Evolutionary conservation across 2,329 filamentous ascomycete species (phyloP).

Genomic region (Aspergillus terreus): DNA sequence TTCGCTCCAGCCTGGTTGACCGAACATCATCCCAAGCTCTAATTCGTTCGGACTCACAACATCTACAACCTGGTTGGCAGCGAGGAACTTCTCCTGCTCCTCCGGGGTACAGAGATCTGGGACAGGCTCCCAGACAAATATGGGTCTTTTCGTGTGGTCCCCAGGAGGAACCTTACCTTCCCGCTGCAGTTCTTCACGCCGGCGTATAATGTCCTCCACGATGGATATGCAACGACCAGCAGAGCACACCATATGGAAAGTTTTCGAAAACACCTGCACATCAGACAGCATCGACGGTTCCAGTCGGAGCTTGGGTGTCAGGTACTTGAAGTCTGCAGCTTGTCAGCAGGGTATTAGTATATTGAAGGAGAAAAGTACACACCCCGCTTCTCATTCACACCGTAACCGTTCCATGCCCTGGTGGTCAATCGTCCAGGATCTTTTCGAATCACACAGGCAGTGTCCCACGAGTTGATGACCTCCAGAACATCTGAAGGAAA

Average conservation of each 20-base stretch:
- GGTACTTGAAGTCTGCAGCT: conserved; percentile 72
- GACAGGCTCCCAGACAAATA: conserved; percentile 94
- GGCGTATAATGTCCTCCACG: conserved; percentile 63
- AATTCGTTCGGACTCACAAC: conserved; percentile 76
- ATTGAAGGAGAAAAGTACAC: conserved; percentile 2
- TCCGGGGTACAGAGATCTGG: conserved; percentile 79
- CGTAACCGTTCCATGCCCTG: conserved; percentile 88
- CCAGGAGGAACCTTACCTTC: conserved; percentile 24
- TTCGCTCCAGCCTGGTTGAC: conserved; percentile 40
- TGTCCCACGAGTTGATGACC: conserved; percentile 71
- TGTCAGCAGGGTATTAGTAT: conserved; percentile 2
- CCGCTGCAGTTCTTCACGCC: conserved; percentile 39
- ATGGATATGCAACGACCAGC: conserved; percentile 72
- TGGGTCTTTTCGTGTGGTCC: conserved; percentile 51
- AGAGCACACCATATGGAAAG: conserved; percentile 86
- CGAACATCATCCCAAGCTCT: conserved; percentile 85
- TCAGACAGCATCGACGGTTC: conserved; percentile 67
- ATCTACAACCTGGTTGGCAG: conserved; percentile 53
- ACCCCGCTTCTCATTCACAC: conserved; percentile 62
- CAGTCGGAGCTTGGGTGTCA: conserved; percentile 79
- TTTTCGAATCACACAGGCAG: conserved; percentile 65
- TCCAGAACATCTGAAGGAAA: conserved; percentile 67
- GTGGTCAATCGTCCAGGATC: conserved; percentile 72
- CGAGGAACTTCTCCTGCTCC: conserved; percentile 51
- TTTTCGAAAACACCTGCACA: conserved; percentile 64